Percentiles rank a stretch among this genome's conserved stretches.
These are phyloP conservation scores for Talaromyces sp. DNA, from an alignment of 2,329 filamentous ascomycete species.

Conservation along the genomic window DNA sequence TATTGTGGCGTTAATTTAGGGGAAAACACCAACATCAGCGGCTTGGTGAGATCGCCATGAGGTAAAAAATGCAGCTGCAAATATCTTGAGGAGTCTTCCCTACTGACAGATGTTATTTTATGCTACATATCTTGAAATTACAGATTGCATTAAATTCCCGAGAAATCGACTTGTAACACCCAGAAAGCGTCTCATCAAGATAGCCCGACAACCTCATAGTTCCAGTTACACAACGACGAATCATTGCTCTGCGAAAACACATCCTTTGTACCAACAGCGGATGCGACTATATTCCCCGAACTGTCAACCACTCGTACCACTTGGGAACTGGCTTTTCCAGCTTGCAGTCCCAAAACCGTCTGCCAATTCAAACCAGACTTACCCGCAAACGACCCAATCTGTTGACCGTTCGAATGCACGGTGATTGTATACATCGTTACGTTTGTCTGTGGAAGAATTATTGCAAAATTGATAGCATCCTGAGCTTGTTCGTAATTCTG, in stretches of 20 bases:
- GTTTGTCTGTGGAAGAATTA: slow-evolving; percentile 1
- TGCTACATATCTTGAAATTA: too few relatives aligned
- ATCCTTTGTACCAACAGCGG: slow-evolving; percentile 1
- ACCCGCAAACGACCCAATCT: slow-evolving; percentile 4
- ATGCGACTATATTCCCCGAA: not conserved
- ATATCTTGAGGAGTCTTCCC: not conserved
- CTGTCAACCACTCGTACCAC: slow-evolving; percentile 1
- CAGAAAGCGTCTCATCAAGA: not conserved
- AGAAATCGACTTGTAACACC: not conserved
- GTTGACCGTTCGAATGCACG: slow-evolving; percentile 2
- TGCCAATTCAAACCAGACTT: slow-evolving; percentile 2
- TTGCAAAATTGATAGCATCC: slow-evolving; percentile 6
- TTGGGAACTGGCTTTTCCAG: not conserved
- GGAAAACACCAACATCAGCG: too few relatives aligned
- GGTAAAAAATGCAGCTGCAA: not conserved
- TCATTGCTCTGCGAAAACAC: slow-evolving; percentile 2
- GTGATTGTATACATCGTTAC: not conserved
- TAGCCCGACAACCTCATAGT: slow-evolving; percentile 6
- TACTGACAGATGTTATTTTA: not conserved
- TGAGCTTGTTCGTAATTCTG: slow-evolving; percentile 1
- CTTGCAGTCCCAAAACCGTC: slow-evolving; percentile 2
- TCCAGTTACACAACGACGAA: slow-evolving; percentile 7
- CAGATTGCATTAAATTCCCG: too few relatives aligned
- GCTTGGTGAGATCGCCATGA: not conserved
- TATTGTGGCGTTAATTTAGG: too few relatives aligned